Conservation (phyloP, 208 protist species). For the Wallacemonas sp. region DNA sequence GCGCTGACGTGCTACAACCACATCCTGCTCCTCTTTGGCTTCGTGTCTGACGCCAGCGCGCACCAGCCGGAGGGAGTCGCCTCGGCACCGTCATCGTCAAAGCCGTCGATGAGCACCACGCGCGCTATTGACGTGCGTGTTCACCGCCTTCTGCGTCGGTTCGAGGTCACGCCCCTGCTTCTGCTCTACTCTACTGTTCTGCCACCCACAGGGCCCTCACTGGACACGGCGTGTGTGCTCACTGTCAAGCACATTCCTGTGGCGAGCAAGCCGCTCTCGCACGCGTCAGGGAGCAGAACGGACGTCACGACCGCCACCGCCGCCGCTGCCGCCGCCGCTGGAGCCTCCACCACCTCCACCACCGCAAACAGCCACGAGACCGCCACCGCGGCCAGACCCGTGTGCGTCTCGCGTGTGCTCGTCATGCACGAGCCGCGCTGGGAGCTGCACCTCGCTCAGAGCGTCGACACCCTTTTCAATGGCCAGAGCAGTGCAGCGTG, state of each 20-base stretch:
- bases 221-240: slow-evolving; percentile 47
- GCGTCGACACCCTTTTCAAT: slow-evolving; percentile 17
- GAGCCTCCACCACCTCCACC: slow-evolving; percentile 1
- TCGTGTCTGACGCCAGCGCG: slow-evolving; percentile 26
- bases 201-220: slow-evolving; percentile 46
- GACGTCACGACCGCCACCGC: too few species aligned
- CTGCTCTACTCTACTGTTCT: slow-evolving; percentile 66
- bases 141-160: slow-evolving; percentile 70
- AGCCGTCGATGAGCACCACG: background rate
- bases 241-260: slow-evolving; percentile 63
- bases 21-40: slow-evolving; percentile 62
- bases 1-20: slow-evolving; percentile 52
- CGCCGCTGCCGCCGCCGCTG: background rate
- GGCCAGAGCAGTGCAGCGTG: slow-evolving; percentile 14
- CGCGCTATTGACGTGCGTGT: slow-evolving; percentile 36
- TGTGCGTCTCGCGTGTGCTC: slow-evolving; percentile 56
- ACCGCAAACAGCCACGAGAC: background rate
- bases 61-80: background rate
- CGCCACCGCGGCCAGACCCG: background rate
- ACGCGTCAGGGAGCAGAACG: background rate
- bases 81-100: background rate
- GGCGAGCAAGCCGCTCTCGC: too few species aligned
- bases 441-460: slow-evolving; percentile 36
- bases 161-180: slow-evolving; percentile 66
- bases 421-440: slow-evolving; percentile 61